Conservation (phyloP, 768 basidiomycete species). For the Pulveroboletus frians region DNA sequence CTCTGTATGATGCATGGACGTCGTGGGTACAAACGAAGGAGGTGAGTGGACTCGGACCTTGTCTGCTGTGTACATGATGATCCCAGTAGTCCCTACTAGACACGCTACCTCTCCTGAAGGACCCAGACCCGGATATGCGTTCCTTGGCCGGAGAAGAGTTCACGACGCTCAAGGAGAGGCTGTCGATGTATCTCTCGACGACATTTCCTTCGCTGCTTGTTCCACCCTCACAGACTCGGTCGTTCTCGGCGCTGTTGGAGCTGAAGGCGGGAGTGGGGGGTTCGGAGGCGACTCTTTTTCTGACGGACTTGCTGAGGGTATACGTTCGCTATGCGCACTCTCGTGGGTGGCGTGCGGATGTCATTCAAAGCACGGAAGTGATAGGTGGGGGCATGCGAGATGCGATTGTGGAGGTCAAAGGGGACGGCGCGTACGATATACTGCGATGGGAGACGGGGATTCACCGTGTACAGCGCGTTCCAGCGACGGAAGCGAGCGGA, state of each 20-base stretch:
- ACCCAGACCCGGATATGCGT: conserved; percentile 31
- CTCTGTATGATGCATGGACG: conserved; percentile 64
- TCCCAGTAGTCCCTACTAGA: conserved; percentile 57
- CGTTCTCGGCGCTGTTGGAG: conserved; percentile 78
- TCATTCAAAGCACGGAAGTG: conserved; percentile 54
- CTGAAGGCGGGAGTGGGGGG: conserved; percentile 52
- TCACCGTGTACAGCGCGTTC: conserved; percentile 92
- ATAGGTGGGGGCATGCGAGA: conserved; percentile 70
- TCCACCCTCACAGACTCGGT: conserved; percentile 56
- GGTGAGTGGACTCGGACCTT: conserved; percentile 39
- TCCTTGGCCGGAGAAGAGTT: conserved; percentile 41
- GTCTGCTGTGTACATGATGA: neutral
- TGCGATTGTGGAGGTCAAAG: conserved; percentile 74
- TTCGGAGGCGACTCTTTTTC: conserved; percentile 38
- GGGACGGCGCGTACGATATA: conserved; percentile 70
- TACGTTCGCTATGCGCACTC: conserved; percentile 47
- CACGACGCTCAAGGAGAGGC: conserved; percentile 31
- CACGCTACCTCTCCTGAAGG: conserved; percentile 32
- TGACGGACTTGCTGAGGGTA: conserved; percentile 58
- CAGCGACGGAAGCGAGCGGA: conserved; percentile 83
- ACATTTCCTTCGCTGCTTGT: conserved; percentile 64
- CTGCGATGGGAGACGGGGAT: conserved; percentile 92
- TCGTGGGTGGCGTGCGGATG: conserved; percentile 55
- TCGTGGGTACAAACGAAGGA: conserved; percentile 51
- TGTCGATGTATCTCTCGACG: conserved; percentile 24